phyloP scores from a whole-genome alignment of 495 filamentous ascomycete genomes.

The Bacidia gigantensis region DNA sequence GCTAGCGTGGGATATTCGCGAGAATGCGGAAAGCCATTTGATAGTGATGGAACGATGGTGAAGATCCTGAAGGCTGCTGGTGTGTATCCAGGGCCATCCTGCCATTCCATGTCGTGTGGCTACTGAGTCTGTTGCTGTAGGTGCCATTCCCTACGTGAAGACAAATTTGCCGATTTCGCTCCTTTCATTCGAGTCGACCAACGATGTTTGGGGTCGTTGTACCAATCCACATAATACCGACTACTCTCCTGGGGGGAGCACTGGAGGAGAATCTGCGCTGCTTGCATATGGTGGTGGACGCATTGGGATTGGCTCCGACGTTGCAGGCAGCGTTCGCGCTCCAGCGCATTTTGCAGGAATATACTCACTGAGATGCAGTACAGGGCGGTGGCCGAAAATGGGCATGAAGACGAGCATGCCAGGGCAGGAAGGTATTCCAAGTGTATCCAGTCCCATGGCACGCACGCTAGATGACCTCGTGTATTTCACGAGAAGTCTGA shows the following conservation, averaged over 20 bases:
- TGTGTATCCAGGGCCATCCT: conserved; percentile 18
- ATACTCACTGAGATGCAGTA: conserved; percentile 82
- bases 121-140: conserved; percentile 1
- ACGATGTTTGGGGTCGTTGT: conserved; percentile 76
- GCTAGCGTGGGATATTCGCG: conserved; percentile 68
- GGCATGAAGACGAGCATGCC: conserved; percentile 84
- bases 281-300: conserved; percentile 72
- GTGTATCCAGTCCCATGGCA: conserved; percentile 88
- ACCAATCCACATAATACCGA: conserved; percentile 69
- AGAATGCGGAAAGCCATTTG: conserved; percentile 49
- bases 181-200: conserved; percentile 81
- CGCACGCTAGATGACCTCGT: conserved; percentile 70
- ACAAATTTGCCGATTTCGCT: conserved; percentile 89
- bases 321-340: conserved; percentile 78
- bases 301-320: conserved; percentile 92
- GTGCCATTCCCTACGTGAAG: conserved; percentile 85
- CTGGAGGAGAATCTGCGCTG: conserved; percentile 77
- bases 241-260: conserved; percentile 86
- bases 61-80: conserved; percentile 76
- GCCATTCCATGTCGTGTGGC: conserved; percentile 29
- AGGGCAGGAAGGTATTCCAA: conserved; percentile 82
- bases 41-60: conserved; percentile 60
- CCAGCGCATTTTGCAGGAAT: conserved; percentile 88
- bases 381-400: conserved; percentile 81
- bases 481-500: conserved; percentile 60